A percentile compares a stretch with the other conserved stretches of the same genome.
These are phyloP conservation scores for Taphrina sp. DNA, from an alignment of 1,139 yeast genomes.

Conservation along the genomic window DNA sequence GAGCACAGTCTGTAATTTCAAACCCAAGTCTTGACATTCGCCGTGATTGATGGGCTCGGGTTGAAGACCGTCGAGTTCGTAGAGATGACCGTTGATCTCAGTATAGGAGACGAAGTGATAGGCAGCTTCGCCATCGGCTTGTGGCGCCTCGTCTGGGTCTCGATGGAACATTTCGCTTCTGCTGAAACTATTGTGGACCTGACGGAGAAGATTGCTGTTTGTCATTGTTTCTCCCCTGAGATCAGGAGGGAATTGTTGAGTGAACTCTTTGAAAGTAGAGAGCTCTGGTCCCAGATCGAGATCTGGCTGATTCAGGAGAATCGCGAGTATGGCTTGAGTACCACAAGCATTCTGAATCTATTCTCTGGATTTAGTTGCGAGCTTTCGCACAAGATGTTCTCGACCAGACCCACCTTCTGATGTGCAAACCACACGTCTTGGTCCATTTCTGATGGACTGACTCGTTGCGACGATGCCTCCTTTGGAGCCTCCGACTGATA, in stretches of 20 bases:
- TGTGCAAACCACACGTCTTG: slow-evolving; percentile 58
- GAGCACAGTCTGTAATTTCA: slow-evolving; percentile 49
- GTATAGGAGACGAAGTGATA: slow-evolving; percentile 64
- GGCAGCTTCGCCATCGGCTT: slow-evolving; percentile 48
- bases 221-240: slow-evolving; percentile 61
- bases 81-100: slow-evolving; percentile 52
- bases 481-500: slow-evolving; percentile 47
- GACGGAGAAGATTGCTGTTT: slow-evolving; percentile 59
- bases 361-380: too few relatives aligned
- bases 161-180: slow-evolving; percentile 56
- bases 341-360: slow-evolving; percentile 72
- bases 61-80: slow-evolving; percentile 67
- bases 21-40: slow-evolving; percentile 50
- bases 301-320: slow-evolving; percentile 51
- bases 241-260: slow-evolving; percentile 38
- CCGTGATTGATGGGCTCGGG: slow-evolving; percentile 60
- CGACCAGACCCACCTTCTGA: slow-evolving; percentile 43
- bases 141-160: slow-evolving; percentile 45
- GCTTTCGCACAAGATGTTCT: too few relatives aligned
- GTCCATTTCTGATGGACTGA: slow-evolving; percentile 45
- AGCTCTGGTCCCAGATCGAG: slow-evolving; percentile 56
- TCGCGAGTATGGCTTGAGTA: slow-evolving; percentile 70
- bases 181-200: slow-evolving; percentile 64
- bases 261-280: slow-evolving; percentile 53
- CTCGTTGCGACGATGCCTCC: slow-evolving; percentile 55